These are phyloP conservation scores for Populus hybrid DNA, from an alignment of 441 rosid genomes.

Conservation along the genomic window DNA sequence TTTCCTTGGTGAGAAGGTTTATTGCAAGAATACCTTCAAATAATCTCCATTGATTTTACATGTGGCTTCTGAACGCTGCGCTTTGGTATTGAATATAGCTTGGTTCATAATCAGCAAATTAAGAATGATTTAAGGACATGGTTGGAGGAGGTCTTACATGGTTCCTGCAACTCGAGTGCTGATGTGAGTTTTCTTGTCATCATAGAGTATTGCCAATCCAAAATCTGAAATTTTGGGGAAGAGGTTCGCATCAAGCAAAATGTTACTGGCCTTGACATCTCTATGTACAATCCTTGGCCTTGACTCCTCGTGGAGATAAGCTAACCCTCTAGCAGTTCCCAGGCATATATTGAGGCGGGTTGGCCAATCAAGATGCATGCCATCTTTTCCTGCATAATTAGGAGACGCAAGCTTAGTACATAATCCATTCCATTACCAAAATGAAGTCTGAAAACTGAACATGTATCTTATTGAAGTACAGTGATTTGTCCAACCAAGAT, in stretches of 20 bases:
- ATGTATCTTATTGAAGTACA: neutral
- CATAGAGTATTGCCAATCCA: slow-evolving; percentile 64
- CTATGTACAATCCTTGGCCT: slow-evolving; percentile 64
- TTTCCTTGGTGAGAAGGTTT: neutral
- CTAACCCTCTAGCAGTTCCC: slow-evolving; percentile 64
- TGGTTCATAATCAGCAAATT: neutral
- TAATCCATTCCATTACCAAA: neutral
- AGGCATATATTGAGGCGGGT: slow-evolving; percentile 50
- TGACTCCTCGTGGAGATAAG: slow-evolving; percentile 72
- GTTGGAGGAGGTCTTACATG: slow-evolving; percentile 27
- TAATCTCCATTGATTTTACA: neutral
- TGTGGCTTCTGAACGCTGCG: neutral
- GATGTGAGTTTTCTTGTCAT: slow-evolving; percentile 62
- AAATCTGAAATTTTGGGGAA: slow-evolving; percentile 69
- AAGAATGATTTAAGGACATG: neutral
- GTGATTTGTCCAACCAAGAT: neutral
- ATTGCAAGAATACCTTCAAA: neutral
- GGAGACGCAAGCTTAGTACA: neutral
- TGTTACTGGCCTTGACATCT: slow-evolving; percentile 68
- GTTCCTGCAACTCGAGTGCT: slow-evolving; percentile 72
- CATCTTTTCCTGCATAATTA: slow-evolving; percentile 28
- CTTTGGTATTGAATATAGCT: neutral
- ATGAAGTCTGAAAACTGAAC: neutral
- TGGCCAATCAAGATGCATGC: slow-evolving; percentile 47
- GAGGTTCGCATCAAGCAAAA: slow-evolving; percentile 56